Conservation (phyloP, 2,329 filamentous ascomycete genomes). For the Pseudocercospora cruenta region DNA sequence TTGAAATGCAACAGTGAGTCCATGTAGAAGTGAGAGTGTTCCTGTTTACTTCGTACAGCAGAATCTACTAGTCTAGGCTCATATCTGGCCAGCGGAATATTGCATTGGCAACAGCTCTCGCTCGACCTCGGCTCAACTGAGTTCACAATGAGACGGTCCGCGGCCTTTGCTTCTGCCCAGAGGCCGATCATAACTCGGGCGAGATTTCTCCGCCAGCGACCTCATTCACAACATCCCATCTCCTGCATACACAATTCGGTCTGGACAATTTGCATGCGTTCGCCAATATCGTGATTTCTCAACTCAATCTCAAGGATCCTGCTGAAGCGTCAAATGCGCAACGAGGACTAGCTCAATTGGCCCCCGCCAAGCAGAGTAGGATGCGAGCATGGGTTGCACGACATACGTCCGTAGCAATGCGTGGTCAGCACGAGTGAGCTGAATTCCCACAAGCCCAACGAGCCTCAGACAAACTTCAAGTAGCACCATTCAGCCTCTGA, state of each 20-base stretch:
- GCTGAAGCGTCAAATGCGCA: background rate
- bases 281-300: no score
- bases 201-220: background rate
- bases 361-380: background rate
- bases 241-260: background rate
- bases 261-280: background rate
- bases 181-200: background rate
- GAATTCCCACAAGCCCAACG: background rate
- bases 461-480: no score
- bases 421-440: background rate
- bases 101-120: conserved; percentile 3
- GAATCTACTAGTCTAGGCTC: background rate
- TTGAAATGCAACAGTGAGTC: background rate
- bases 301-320: background rate
- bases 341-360: background rate
- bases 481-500: no score
- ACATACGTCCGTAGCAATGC: background rate
- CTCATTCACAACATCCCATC: background rate
- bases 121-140: background rate
- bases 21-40: background rate
- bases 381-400: background rate
- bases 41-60: background rate
- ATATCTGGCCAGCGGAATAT: background rate
- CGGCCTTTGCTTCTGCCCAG: background rate
- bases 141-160: background rate